phyloP scores from a whole-genome alignment of 2,329 filamentous ascomycete genomes.

The Ceratocystis ficicola region DNA sequence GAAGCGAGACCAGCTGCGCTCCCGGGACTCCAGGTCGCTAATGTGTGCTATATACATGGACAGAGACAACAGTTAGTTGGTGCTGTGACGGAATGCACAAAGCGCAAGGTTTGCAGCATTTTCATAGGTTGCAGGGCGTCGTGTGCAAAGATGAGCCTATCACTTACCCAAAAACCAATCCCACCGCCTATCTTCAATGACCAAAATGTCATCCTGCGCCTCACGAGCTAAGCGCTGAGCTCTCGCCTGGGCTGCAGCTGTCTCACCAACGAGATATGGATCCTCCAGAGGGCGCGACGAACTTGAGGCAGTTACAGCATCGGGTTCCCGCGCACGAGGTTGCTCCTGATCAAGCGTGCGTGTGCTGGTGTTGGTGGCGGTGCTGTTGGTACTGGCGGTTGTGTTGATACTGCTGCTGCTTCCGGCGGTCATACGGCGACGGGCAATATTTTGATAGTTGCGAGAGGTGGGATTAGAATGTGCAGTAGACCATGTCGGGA shows the following conservation, averaged over 20 bases:
- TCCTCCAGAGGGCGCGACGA: slow-evolving; percentile 47
- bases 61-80: slow-evolving; percentile 21
- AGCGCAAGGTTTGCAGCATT: neutral
- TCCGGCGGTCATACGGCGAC: slow-evolving; percentile 42
- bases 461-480: slow-evolving; percentile 44
- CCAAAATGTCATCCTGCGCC: slow-evolving; percentile 42
- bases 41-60: slow-evolving; percentile 36
- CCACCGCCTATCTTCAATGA: slow-evolving; percentile 47
- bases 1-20: slow-evolving; percentile 37
- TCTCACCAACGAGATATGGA: slow-evolving; percentile 54
- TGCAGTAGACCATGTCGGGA: slow-evolving; percentile 47
- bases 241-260: slow-evolving; percentile 46
- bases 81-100: neutral
- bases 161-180: slow-evolving; percentile 47
- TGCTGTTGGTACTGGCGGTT: slow-evolving; percentile 29
- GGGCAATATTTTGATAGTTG: slow-evolving; percentile 52
- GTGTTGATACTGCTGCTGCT: slow-evolving; percentile 29
- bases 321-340: slow-evolving; percentile 21
- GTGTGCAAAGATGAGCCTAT: neutral
- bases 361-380: slow-evolving; percentile 26
- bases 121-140: no score
- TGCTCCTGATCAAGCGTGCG: slow-evolving; percentile 30
- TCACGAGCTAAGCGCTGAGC: slow-evolving; percentile 46
- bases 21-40: slow-evolving; percentile 40
- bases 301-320: neutral